Base-by-base conservation (phyloP, 73 alveolate genomes). In the Durusdinium trenchii region DNA sequence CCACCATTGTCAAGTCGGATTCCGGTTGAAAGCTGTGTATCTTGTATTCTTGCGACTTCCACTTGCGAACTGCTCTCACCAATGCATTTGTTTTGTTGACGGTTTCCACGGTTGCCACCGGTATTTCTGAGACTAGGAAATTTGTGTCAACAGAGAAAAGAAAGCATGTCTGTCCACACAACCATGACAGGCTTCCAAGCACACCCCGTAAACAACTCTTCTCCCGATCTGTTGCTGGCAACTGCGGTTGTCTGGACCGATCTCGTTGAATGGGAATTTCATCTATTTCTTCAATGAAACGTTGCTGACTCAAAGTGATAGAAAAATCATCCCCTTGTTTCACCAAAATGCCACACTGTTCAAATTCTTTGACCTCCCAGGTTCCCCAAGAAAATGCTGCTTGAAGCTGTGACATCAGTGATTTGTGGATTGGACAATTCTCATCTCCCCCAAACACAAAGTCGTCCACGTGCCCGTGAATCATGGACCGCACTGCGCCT, bases 111-210 rank as follows among this genome's bases (percentile, higher is more conserved):
- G 87, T 76, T 1, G 43, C 38, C 6, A 76, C 87, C 1, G 87
- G 87, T 16, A 76, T 76, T 40, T 54, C 45, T 43, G 87, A 20
- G 38, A 76, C 38, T 36, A 76, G 42, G 26, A 76, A 76, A 43
- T 76, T 76, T 14, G 38, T 30, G 26, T 76, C 87, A 0, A 76
- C 87, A 0, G 87, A 23, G 45, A 18, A 76, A 0, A 14, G 60
- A 40, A 76, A 76, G 45, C 87, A 76, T 45, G 87, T 76, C 12
- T 76, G 87, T 0, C 87, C 87, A 76, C 87, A 76, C 40, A 76
- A 38, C 87, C 87, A 76, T 3, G 43, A 14, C 0, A 76, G 61
- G 38, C 87, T 76, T 0, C 87, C 87, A 36, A 76, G 38, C 26
- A 35, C 87, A 43, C 87, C 87, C 5, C 87, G 60, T 0, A 76